Conservation (phyloP, 2,329 filamentous ascomycete genomes). For the Saccharata proteae region DNA sequence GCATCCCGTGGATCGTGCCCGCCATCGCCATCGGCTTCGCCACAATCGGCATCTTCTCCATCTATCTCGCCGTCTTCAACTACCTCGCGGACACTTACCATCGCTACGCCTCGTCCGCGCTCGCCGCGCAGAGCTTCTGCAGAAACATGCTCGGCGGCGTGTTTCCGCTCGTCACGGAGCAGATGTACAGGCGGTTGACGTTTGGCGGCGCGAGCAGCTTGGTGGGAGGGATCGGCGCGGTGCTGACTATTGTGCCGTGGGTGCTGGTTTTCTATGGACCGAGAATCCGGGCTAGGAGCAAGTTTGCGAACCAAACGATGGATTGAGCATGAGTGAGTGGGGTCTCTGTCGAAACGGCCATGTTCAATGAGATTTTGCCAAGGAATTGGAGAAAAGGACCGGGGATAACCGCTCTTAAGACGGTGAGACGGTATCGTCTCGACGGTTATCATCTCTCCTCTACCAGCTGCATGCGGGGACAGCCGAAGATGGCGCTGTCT, state of each 20-base stretch:
- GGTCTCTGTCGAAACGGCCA: no score
- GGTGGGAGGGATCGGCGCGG: constrained; percentile 56
- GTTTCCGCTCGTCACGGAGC: constrained; percentile 65
- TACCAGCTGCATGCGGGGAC: no score
- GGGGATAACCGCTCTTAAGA: no score
- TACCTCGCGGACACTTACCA: constrained; percentile 85
- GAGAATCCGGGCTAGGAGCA: constrained; percentile 61
- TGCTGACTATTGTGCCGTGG: constrained; percentile 76
- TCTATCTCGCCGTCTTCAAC: constrained; percentile 85
- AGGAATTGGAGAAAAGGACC: no score
- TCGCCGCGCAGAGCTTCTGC: constrained; percentile 78
- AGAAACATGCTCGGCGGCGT: constrained; percentile 71
- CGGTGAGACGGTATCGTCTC: no score
- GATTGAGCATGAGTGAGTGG: constrained; percentile 9
- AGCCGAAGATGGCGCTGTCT: no score
- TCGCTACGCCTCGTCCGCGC: constrained; percentile 68
- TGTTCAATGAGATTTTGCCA: no score
- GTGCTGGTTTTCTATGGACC: constrained; percentile 69
- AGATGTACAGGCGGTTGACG: constrained; percentile 62
- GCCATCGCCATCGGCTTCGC: constrained; percentile 58
- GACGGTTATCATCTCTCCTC: no score
- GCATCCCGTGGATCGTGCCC: constrained; percentile 61
- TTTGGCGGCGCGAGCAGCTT: constrained; percentile 60
- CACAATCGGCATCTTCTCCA: constrained; percentile 74
- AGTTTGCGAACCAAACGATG: constrained; percentile 48